Evolutionary conservation across 2,329 filamentous ascomycete genomes (phyloP), one percentile per base, ranked within the genome.

Genomic region (Tolypocladium tropicale): DNA sequence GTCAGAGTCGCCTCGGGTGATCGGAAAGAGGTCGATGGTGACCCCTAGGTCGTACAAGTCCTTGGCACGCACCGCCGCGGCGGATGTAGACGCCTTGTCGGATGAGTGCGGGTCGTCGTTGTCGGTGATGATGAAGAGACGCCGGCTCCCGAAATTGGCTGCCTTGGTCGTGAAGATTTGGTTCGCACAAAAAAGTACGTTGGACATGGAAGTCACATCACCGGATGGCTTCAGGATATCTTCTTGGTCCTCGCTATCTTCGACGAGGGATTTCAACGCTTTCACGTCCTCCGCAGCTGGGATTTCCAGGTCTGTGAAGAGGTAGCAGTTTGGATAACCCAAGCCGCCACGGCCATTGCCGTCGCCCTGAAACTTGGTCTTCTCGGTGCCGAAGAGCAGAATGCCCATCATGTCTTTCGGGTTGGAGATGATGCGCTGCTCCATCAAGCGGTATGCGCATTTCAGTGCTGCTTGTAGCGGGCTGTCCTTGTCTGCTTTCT

Each of bases 331-430:
- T 2, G 92, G 90, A 65, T 95, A 96, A 25, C 82, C 82, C 9
- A 86, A 71, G 14, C 79, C 80, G 55, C 76, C 78, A 9, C 78
- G 76, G 33, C 79, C 83, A 51, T 79, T 82, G 57, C 83, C 80
- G 49, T 86, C 84, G 18, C 85, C 83, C 50, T 86, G 83, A 60
- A 91, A 92, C 63, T 86, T 91, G 41, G 90, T 89, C 71, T 89
- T 82, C 65, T 95, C 79, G 0, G 94, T 99, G 10, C 92, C 92
- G 68, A 95, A 99, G 0, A 99, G 78, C 39, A 99, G 71, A 30
- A 99, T 88, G 2, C 93, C 92, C 82, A 99, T 96, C 89, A 96
- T 95, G 59, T 99, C 94, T 66, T 87, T 92, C 1, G 94, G 94
- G 59, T 92, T 93, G 4, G 93, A 93, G 64, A 99, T 97, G 71